Evolutionary conservation across 192 early-diverging fungal genomes (phyloP).

Genomic region (Chytriomyces sp.): DNA sequence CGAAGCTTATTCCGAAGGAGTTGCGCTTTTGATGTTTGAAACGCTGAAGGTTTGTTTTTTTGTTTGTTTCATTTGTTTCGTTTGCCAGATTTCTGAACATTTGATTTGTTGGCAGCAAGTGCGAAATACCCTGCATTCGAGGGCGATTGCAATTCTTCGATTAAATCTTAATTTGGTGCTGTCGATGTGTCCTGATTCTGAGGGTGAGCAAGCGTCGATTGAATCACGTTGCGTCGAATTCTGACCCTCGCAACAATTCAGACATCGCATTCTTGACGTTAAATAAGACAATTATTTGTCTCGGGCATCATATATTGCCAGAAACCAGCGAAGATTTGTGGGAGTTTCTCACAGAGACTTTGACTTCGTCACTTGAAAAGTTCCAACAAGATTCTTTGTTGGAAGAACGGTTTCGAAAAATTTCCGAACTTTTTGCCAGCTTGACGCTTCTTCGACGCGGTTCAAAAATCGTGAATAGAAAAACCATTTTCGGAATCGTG

Average conservation of each 20-base stretch:
- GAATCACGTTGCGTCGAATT: not conserved
- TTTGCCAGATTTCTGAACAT: not conserved
- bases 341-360: slow-evolving; percentile 31
- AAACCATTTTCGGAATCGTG: slow-evolving; percentile 1
- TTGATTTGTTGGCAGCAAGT: slow-evolving; percentile 45
- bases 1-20: slow-evolving; percentile 69
- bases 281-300: slow-evolving; percentile 37
- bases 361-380: not conserved
- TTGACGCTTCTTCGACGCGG: slow-evolving; percentile 22
- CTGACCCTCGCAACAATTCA: not conserved
- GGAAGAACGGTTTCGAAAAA: slow-evolving; percentile 18
- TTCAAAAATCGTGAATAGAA: slow-evolving; percentile 2
- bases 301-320: slow-evolving; percentile 44
- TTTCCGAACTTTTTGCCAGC: slow-evolving; percentile 16
- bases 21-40: slow-evolving; percentile 84
- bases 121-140: slow-evolving; percentile 62
- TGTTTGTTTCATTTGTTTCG: not conserved
- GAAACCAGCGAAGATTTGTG: slow-evolving; percentile 45
- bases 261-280: slow-evolving; percentile 38
- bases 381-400: not conserved
- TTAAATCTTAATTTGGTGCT: slow-evolving; percentile 31
- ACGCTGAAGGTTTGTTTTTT: slow-evolving; percentile 63
- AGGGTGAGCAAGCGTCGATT: slow-evolving; percentile 5
- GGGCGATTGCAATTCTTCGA: slow-evolving; percentile 48
- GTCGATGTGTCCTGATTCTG: slow-evolving; percentile 10